A percentile compares a stretch with the other conserved stretches of the same genome.
phyloP scores from a whole-genome alignment of 306 rosid species.

The Trifolium pratense region DNA sequence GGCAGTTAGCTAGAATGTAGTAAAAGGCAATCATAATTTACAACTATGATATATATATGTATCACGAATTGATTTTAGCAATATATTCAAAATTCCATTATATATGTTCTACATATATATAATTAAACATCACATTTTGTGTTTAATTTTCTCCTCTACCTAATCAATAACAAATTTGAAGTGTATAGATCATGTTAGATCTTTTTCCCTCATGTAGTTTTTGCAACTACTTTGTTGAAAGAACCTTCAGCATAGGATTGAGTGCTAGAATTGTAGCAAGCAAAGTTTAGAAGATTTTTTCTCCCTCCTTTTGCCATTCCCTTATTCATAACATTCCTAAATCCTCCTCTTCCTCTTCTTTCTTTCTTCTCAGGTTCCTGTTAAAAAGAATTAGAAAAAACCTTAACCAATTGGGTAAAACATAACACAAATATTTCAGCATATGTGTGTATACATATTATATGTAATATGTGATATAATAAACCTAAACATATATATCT shows the following conservation, averaged over 20 bases:
- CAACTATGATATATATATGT: background rate
- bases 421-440: background rate
- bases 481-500: too few species aligned
- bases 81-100: slow-evolving; percentile 10
- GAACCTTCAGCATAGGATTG: background rate
- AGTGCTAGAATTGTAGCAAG: slow-evolving; percentile 26
- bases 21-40: background rate
- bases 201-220: slow-evolving; percentile 11
- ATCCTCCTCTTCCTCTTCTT: slow-evolving; percentile 40
- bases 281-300: slow-evolving; percentile 35
- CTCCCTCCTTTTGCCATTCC: slow-evolving; percentile 33
- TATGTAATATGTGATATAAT: too few species aligned
- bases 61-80: background rate
- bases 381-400: background rate
- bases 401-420: background rate
- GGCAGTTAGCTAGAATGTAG: background rate
- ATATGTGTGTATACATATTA: too few species aligned
- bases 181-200: background rate
- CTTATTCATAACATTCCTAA: slow-evolving; percentile 32
- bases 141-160: background rate
- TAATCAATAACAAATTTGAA: background rate
- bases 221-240: slow-evolving; percentile 20
- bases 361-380: slow-evolving; percentile 46
- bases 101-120: slow-evolving; percentile 12
- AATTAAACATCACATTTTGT: background rate